Evolutionary conservation across 179 eudicot genomes (phyloP), one percentile per base, ranked within the genome.

Genomic region (Silene coronaria): DNA sequence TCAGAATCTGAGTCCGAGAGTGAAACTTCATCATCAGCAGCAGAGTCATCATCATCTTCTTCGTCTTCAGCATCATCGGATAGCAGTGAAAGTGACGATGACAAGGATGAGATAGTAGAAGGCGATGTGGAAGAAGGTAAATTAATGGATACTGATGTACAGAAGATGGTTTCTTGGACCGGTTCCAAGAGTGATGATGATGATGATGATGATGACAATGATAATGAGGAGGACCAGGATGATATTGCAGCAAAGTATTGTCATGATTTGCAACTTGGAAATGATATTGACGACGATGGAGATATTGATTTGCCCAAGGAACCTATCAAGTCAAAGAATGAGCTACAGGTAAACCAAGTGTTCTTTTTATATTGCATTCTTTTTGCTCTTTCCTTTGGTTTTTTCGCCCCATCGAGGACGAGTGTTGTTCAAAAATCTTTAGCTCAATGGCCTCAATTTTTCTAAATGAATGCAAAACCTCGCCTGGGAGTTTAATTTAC

Each of bases 41-140:
- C 89, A 0, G 85, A 88, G 0, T 82, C 88, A 2, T 79, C 87
- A 5, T 83, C 91, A 24, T 78, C 84, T 19, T 17, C 59, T 55
- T 55, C 58, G 38, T 26, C 67, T 28, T 14, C 67, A 63, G 67
- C 67, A 16, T 63, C 68, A 4, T 63, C 68, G 3, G 13, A 4
- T 27, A 81, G 89, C 69, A 77, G 84, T 62, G 86, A 75, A 19
- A 89, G 86, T 55, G 89, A 80, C 51, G 16, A 45, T 23, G 84
- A 70, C 6, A 78, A 81, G 22, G 80, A 74, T 42, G 74, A 71
- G 68, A 65, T 76, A 3, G 77, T 73, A 3, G 68, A 77, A 65
- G 76, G 53, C 24, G 92, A 87, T 7, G 17, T 83, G 72, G 90
- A 93, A 85, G 92, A 89, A 78, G 95, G 93, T 74, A 89, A 91